Evolutionary conservation across 2,329 filamentous ascomycete species (phyloP).

Genomic region (Hypoxylon sp.): DNA sequence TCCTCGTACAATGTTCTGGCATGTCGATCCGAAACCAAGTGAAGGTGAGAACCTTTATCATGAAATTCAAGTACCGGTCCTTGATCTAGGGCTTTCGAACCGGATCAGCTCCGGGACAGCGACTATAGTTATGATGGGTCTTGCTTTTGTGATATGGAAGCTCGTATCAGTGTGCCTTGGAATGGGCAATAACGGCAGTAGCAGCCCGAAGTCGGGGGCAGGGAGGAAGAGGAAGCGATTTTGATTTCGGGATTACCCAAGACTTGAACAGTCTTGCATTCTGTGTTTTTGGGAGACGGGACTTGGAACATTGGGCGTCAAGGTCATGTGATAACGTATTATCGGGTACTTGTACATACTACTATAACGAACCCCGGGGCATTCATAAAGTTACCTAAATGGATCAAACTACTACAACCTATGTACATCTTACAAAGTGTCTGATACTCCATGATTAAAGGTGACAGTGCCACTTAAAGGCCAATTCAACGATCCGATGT

Average conservation of each 20-base stretch:
- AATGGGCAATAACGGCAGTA: conserved; percentile 52
- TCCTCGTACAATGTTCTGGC: conserved; percentile 85
- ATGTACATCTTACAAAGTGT: background rate
- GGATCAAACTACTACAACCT: background rate
- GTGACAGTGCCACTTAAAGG: background rate
- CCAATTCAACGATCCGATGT: conserved; percentile 54
- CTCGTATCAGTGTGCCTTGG: conserved; percentile 60
- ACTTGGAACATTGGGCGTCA: conserved; percentile 22
- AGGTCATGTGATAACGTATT: conserved; percentile 41
- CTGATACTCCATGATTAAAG: background rate
- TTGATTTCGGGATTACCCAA: conserved; percentile 35
- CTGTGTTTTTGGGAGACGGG: conserved; percentile 19
- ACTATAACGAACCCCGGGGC: conserved; percentile 17
- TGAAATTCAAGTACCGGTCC: conserved; percentile 74
- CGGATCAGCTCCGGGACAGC: conserved; percentile 71
- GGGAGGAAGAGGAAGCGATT: conserved; percentile 51
- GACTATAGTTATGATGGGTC: conserved; percentile 72
- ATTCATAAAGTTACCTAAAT: conserved; percentile 13
- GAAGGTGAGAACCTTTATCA: conserved; percentile 63
- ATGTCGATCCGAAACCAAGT: conserved; percentile 70
- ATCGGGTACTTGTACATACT: conserved; percentile 16
- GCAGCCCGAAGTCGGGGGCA: conserved; percentile 41
- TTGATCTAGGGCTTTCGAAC: conserved; percentile 66
- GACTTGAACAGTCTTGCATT: conserved; percentile 12
- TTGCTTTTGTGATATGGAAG: conserved; percentile 78